phyloP scores from a whole-genome alignment of 129 eudicot species.

The Artemisia annua region DNA sequence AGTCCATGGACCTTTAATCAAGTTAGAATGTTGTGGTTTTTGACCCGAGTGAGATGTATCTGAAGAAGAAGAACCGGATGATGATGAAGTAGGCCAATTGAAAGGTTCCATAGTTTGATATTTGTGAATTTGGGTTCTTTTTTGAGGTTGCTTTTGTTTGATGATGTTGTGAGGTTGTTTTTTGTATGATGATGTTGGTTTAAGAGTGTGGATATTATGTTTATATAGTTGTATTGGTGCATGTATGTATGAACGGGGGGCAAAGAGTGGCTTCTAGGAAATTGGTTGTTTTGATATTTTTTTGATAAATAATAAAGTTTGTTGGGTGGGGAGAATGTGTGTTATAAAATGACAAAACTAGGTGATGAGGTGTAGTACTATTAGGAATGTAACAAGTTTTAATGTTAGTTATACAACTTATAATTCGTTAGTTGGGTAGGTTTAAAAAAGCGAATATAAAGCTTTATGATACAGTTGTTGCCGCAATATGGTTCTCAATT shows the following conservation, averaged over 20 bases:
- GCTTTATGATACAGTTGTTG: background rate
- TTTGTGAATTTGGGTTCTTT: background rate
- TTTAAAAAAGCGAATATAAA: background rate
- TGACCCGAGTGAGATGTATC: conserved; percentile 48
- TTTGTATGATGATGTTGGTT: background rate
- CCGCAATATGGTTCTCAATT: background rate
- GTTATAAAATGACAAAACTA: background rate
- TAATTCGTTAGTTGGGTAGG: conserved; percentile 14
- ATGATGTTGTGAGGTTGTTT: background rate
- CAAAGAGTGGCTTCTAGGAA: conserved; percentile 37
- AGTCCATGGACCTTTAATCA: conserved; percentile 81
- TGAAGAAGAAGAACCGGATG: conserved; percentile 35
- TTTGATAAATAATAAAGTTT: conserved; percentile 12
- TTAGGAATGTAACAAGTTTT: background rate
- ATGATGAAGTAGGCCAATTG: conserved; percentile 40
- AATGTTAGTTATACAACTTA: background rate
- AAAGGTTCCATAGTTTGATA: conserved; percentile 42
- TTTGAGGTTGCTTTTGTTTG: background rate
- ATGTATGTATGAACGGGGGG: conserved; percentile 34
- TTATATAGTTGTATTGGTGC: conserved; percentile 30
- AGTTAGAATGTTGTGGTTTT: conserved; percentile 20
- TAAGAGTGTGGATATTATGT: background rate
- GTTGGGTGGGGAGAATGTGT: conserved; percentile 3
- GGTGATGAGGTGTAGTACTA: background rate
- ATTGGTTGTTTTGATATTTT: background rate